Percentiles rank a stretch among this genome's conserved stretches.
Conservation (phyloP, 257 asterid species). For the Nicotiana knightiana region DNA sequence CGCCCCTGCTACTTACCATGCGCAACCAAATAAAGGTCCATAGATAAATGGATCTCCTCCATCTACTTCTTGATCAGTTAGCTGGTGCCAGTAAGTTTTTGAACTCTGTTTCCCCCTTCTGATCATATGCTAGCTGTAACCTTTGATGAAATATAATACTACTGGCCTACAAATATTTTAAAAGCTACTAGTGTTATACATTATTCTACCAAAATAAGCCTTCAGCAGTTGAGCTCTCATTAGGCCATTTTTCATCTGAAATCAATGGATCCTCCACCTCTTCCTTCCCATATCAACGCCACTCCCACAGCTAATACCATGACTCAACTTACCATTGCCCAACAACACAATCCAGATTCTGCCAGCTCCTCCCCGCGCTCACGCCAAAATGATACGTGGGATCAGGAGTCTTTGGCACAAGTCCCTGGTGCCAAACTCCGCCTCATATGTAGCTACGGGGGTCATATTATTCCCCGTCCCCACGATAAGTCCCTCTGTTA, state of each 20-base stretch:
- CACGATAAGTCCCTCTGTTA: constrained; percentile 71
- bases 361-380: constrained; percentile 44
- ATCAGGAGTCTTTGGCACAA: constrained; percentile 34
- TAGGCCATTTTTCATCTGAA: neutral
- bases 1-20: neutral
- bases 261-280: constrained; percentile 46
- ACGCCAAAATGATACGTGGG: constrained; percentile 40
- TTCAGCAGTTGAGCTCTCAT: neutral
- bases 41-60: neutral
- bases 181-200: neutral
- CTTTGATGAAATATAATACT: neutral
- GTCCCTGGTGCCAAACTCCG: constrained; percentile 60
- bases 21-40: neutral
- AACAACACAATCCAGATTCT: constrained; percentile 33
- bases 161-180: neutral
- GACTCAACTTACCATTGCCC: constrained; percentile 11
- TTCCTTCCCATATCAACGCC: constrained; percentile 18
- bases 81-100: constrained; percentile 7
- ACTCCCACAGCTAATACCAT: neutral
- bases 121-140: constrained; percentile 1
- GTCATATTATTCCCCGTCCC: constrained; percentile 79
- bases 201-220: neutral
- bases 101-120: neutral
- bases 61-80: neutral
- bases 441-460: constrained; percentile 73